A percentile compares a stretch with the other conserved stretches of the same genome.
These are phyloP conservation scores for Hemileccinum impolitum DNA, from an alignment of 768 basidiomycete species.

Conservation along the genomic window DNA sequence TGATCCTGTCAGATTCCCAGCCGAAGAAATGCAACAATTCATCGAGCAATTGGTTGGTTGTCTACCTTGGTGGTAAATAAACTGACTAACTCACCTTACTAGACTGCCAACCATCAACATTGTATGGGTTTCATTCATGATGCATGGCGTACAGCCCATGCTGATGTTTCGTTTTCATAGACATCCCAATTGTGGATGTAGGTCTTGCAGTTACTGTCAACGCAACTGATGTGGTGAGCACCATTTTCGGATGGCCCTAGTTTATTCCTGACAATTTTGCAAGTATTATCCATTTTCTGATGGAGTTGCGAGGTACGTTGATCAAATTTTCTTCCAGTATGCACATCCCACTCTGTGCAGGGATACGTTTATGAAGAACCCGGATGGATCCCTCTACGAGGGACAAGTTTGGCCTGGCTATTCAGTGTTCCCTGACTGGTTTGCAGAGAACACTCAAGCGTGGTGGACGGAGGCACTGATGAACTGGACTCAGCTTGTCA, in stretches of 20 bases:
- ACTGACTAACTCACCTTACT: slow-evolving; percentile 2
- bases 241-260: background rate
- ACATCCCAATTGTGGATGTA: slow-evolving; percentile 70
- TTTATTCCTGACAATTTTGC: background rate
- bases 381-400: slow-evolving; percentile 66
- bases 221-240: slow-evolving; percentile 56
- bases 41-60: slow-evolving; percentile 52
- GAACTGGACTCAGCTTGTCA: slow-evolving; percentile 52
- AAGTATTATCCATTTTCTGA: slow-evolving; percentile 67
- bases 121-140: slow-evolving; percentile 14
- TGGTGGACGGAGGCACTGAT: slow-evolving; percentile 62
- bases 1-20: slow-evolving; percentile 62
- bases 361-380: slow-evolving; percentile 72
- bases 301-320: slow-evolving; percentile 53
- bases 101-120: slow-evolving; percentile 30
- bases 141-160: background rate
- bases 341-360: slow-evolving; percentile 30
- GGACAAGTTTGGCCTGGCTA: slow-evolving; percentile 80
- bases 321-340: background rate
- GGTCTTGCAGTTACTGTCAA: slow-evolving; percentile 58
- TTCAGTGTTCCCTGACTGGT: slow-evolving; percentile 69
- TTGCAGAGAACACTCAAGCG: slow-evolving; percentile 44
- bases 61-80: background rate
- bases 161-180: slow-evolving; percentile 28
- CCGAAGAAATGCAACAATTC: slow-evolving; percentile 50